phyloP scores from a whole-genome alignment of 306 rosid species.

The Gillenia trifoliata region DNA sequence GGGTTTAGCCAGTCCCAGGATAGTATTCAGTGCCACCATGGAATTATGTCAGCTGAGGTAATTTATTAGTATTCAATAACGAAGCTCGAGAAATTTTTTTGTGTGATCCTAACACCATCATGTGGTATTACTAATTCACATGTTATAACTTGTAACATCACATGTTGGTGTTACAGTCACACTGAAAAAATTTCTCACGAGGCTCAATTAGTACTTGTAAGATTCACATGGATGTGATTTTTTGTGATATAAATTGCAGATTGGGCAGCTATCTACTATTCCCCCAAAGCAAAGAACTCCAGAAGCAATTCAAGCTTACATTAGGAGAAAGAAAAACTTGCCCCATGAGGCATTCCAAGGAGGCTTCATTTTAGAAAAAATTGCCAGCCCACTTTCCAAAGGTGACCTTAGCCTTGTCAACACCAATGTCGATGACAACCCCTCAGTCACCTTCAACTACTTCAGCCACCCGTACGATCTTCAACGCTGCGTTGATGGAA shows the following conservation, averaged over 20 bases:
- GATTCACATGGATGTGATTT: not conserved
- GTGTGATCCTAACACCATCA: not conserved
- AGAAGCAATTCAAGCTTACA: slow-evolving; percentile 54
- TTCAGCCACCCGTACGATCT: slow-evolving; percentile 76
- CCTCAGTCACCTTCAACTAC: slow-evolving; percentile 85
- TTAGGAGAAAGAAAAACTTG: slow-evolving; percentile 44
- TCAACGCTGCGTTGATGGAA: slow-evolving; percentile 71
- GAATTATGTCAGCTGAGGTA: slow-evolving; percentile 93
- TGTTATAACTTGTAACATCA: not conserved
- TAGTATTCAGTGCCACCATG: slow-evolving; percentile 92
- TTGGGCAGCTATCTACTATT: slow-evolving; percentile 88
- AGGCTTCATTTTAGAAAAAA: slow-evolving; percentile 83
- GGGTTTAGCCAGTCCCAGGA: slow-evolving; percentile 74
- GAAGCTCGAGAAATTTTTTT: not conserved
- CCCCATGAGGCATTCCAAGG: slow-evolving; percentile 82
- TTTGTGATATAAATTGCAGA: slow-evolving; percentile 38
- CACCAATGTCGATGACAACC: slow-evolving; percentile 74
- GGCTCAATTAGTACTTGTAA: not conserved
- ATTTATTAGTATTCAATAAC: not conserved
- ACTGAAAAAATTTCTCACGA: not conserved
- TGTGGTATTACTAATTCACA: not conserved
- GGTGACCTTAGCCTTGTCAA: slow-evolving; percentile 61
- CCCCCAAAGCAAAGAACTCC: slow-evolving; percentile 85
- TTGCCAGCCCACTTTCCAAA: slow-evolving; percentile 58
- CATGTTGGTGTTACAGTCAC: not conserved